Base-by-base conservation (phyloP, 352 stramenopile genomes). In the Phytophthora citrophthora region DNA sequence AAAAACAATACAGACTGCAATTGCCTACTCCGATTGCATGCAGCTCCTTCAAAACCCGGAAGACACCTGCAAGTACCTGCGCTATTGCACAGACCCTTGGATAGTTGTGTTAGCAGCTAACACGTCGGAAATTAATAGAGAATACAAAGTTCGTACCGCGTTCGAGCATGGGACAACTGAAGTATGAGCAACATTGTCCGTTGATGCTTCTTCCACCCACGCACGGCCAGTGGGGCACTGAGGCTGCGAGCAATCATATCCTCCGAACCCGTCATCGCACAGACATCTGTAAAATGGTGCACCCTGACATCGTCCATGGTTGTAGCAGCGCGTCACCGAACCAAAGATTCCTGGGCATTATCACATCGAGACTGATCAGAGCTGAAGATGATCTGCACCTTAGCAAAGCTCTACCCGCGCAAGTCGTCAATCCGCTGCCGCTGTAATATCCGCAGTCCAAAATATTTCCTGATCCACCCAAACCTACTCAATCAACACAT, bases 131-230 rank as follows among this genome's bases (percentile, higher is more conserved):
- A 10, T 32, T n/a, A 38, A 11, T 26, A 34, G 26, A 32, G n/a
- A 44, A 12, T 13, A 31, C 8, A 10, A 27, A 23, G 9, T 27
- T 57, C 63, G 13, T 68, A 91, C 85, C 31, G 76, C 80, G 57
- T 93, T 93, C 6, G 86, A 93, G 65, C 88, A 95, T 32, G 83
- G 63, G 15, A 85, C 86, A 13, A 65, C 49, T 6, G 55, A 76
- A 12, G 77, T 58, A 44, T 92, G 88, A 18, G 83, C 88, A 16
- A 84, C 64, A 39, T 93, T 76, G 47, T 79, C 62, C 15, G 44
- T 54, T 23, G 52, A 40, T 15, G 77, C 63, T 60, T 90, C 78
- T 53, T 94, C 82, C 43, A 89, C 89, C 81, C 85, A 95, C 10
- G 80, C 79, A 32, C 72, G 67, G 0, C 84, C 86, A 6, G 45